A percentile compares a stretch with the other conserved stretches of the same genome.
Evolutionary conservation across 306 rosid genomes (phyloP).

Genomic region (Malus sylvestris): DNA sequence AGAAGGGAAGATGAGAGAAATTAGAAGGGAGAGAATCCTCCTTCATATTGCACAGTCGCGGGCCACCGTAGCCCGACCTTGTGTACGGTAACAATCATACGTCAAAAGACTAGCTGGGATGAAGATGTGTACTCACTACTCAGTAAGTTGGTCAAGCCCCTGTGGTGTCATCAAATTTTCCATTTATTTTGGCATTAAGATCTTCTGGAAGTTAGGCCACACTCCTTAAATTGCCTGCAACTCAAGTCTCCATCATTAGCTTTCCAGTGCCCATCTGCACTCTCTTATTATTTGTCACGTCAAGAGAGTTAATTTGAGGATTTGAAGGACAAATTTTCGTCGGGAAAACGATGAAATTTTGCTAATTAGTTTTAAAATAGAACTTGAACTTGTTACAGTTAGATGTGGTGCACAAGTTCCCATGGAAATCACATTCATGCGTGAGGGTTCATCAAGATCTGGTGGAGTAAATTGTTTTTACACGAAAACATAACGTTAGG

Average conservation of each 20-base stretch:
- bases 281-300: not conserved
- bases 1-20: no score
- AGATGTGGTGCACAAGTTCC: not conserved
- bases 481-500: not conserved
- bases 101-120: not conserved
- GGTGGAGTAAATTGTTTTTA: not conserved
- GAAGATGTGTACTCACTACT: not conserved
- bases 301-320: not conserved
- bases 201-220: not conserved
- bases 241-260: not conserved
- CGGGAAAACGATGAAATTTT: fast-evolving
- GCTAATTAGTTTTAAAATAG: no score
- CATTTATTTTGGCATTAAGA: not conserved
- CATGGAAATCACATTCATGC: not conserved
- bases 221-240: not conserved
- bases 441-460: not conserved
- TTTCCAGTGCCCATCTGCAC: no score
- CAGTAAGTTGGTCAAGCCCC: not conserved
- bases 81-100: not conserved
- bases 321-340: no score
- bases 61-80: not conserved
- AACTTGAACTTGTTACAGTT: no score
- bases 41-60: not conserved
- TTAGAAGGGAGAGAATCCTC: no score
- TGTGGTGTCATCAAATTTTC: not conserved